Conservation (phyloP, 345 rosid species). For the Streptanthus diversifolius region DNA sequence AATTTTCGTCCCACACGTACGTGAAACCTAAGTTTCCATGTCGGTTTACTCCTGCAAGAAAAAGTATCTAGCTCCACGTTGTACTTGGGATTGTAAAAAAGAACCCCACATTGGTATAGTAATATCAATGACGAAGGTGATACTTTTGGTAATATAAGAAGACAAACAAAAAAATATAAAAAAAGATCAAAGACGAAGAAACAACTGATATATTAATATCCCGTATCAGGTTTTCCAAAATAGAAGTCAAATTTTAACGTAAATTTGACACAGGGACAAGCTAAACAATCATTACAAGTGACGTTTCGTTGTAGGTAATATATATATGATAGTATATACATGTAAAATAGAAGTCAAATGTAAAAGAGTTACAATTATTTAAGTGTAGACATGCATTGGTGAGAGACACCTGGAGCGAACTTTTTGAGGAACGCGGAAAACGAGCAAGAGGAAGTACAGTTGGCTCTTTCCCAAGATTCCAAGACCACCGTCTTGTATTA, state of each 20-base stretch:
- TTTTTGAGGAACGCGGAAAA: constrained; percentile 18
- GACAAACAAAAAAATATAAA: not conserved
- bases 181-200: not conserved
- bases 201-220: not conserved
- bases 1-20: not conserved
- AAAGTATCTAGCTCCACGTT: not conserved
- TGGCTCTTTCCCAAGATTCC: not conserved
- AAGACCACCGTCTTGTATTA: constrained; percentile 1
- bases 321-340: too few species aligned
- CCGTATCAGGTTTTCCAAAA: not conserved
- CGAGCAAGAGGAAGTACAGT: not conserved
- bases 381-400: not conserved
- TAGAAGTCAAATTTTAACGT: constrained; percentile 9
- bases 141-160: not conserved
- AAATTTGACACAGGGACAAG: not conserved
- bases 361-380: not conserved
- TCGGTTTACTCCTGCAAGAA: not conserved
- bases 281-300: constrained; percentile 17
- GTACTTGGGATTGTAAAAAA: not conserved
- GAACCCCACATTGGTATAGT: not conserved
- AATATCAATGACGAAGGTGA: not conserved
- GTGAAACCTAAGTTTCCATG: not conserved
- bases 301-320: constrained; percentile 4
- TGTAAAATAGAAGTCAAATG: too few species aligned
- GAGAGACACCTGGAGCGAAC: constrained; percentile 1